Evolutionary conservation across 2,329 filamentous ascomycete genomes (phyloP), one percentile per base, ranked within the genome.

Genomic region (Elsinoe arachidis): DNA sequence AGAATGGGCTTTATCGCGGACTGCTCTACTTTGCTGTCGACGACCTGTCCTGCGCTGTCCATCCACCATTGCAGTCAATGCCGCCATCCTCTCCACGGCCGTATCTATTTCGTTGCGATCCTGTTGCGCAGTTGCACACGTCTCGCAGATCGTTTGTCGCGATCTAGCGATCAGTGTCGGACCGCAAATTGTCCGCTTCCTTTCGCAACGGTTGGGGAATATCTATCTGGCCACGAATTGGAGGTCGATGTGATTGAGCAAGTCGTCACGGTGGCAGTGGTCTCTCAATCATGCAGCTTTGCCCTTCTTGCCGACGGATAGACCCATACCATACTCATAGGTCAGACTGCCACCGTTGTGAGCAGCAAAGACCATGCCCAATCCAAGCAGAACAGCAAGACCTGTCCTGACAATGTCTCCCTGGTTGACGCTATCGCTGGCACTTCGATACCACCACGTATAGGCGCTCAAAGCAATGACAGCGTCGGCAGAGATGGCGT

Each of bases 241-340:
- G 10, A 11, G 17, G 2, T 21, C 10, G n/a, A 23, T 23, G n/a
- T 3, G 3, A 5, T 11, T 17, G 10, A 51, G 30, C 14, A 51
- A 37, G 34, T 39, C 35, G 34, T 38, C 12, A 14, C n/a, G 49
- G 17, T 34, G 2, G 11, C 14, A 11, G 2, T 14, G 30, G 58
- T 9, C 26, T 47, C 53, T 34, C 38, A 26, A 53, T 39, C 34
- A 53, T 14, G 15, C 11, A 26, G 34, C 67, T 63, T 69, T 71
- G 7, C 59, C 61, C 55, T 63, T 64, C 43, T 59, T 59, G 4
- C 60, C 60, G 21, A 61, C 62, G 11, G 67, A 64, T 39, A 77
- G 69, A 1, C 75, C 75, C 63, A 77, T 73, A 0, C 75, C 75
- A 59, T 74, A 73, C 30, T 72, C 66, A 61, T 77, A 78, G 4